phyloP scores from a whole-genome alignment of 1,139 yeast species.

The Candida sp. region DNA sequence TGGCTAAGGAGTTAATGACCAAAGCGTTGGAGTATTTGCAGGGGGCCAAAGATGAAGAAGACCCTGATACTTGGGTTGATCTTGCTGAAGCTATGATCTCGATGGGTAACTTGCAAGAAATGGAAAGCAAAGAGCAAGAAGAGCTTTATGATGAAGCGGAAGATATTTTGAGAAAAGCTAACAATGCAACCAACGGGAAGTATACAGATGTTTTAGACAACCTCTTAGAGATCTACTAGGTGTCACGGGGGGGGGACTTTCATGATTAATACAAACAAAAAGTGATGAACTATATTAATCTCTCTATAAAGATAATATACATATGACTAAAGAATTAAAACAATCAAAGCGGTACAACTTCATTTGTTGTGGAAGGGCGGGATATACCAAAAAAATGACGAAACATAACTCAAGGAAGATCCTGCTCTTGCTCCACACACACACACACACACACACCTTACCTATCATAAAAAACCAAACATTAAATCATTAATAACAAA shows the following conservation, averaged over 20 bases:
- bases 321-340: constrained; percentile 1
- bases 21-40: constrained; percentile 62
- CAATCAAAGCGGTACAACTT: background rate
- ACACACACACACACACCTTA: too few species aligned
- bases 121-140: constrained; percentile 71
- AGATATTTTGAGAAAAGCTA: constrained; percentile 61
- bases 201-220: constrained; percentile 59
- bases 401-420: background rate
- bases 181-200: constrained; percentile 77
- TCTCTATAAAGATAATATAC: constrained; percentile 2
- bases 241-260: background rate
- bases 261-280: background rate
- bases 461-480: background rate
- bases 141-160: constrained; percentile 70
- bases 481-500: background rate
- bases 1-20: constrained; percentile 54
- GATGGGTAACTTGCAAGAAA: constrained; percentile 72
- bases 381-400: background rate
- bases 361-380: too few species aligned
- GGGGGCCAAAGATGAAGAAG: constrained; percentile 68
- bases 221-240: background rate
- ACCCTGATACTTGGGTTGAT: constrained; percentile 81
- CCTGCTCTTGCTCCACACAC: background rate
- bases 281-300: background rate
- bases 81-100: constrained; percentile 86